Evolutionary conservation across 208 protist genomes (phyloP), one percentile per base, ranked within the genome.

Genomic region (Angomonas deanei): DNA sequence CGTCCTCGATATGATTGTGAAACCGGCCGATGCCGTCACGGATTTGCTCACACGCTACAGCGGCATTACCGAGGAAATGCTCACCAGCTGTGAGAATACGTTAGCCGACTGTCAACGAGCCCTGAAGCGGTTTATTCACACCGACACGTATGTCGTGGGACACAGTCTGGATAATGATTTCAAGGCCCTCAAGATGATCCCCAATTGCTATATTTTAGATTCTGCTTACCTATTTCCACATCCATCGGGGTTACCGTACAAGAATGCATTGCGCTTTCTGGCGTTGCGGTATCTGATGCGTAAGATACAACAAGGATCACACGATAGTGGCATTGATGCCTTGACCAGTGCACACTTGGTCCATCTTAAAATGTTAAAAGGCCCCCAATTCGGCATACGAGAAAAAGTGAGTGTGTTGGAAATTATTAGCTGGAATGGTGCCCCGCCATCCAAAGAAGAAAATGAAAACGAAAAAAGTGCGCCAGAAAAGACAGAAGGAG

Each of bases 101-200:
- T 68, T 97, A 15, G 47, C 64, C 27, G 82, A 96, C 34, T 94
- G 83, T 23, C 93, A 96, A 52, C 36, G 24, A 3, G 64, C 75
- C n/a, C 63, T 97, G 30, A 65, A 74, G 47, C 38, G 30, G 28
- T 55, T 83, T 19, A 76, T 97, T 49, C 15, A 13, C 2, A 13
- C 24, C 13, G 67, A 92, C 3, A 95, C 91, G 0, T 96, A 97
- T 63, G 60, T 98, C 8, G 72, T 97, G 0, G 96, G 96, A 0
- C 96, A 98, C 72, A 92, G 80, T 61, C 68, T 98, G 0, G 90
- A 98, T 59, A 98, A 98, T 68, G 96, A 98, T 77, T 89, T 98
- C 59, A 91, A 84, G 56, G 88, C 86, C 21, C 87, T 94, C 38
- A 70, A 80, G 23, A 62, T 97, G 48, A 28, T 93, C 31, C 95